Evolutionary conservation across 345 rosid genomes (phyloP).

Genomic region (Gossypium ekmanianum): DNA sequence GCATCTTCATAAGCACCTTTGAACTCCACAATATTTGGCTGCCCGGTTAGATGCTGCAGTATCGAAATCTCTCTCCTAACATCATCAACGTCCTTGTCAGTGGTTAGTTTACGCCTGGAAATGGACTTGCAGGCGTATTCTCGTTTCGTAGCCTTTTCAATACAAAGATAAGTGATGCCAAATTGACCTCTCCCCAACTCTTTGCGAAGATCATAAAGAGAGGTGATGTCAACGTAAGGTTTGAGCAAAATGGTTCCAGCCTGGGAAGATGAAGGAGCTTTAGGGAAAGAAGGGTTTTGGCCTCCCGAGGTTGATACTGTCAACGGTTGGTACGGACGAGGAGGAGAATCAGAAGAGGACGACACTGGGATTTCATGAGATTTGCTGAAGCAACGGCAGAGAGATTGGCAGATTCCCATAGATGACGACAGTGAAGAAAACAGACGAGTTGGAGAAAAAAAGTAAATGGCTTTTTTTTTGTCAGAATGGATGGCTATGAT

Average conservation of each 20-base stretch:
- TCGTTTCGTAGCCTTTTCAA: conserved; percentile 56
- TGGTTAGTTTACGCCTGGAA: conserved; percentile 53
- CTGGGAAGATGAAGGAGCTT: conserved; percentile 33
- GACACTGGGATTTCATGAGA: conserved; percentile 55
- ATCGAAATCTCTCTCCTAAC: conserved; percentile 73
- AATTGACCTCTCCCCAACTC: conserved; percentile 86
- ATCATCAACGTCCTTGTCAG: conserved; percentile 49
- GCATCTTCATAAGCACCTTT: conserved; percentile 74
- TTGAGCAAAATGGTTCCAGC: conserved; percentile 48
- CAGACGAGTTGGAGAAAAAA: background rate
- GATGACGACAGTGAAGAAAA: conserved; percentile 7
- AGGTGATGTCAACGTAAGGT: conserved; percentile 53
- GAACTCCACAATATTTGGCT: conserved; percentile 85
- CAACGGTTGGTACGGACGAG: conserved; percentile 23
- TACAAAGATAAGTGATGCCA: conserved; percentile 68
- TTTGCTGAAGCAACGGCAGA: conserved; percentile 52
- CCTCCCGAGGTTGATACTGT: conserved; percentile 20
- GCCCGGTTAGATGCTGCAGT: conserved; percentile 76
- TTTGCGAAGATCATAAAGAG: conserved; percentile 49
- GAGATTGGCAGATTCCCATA: conserved; percentile 16
- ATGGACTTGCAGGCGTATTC: conserved; percentile 85
- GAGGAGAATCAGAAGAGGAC: conserved; percentile 46
- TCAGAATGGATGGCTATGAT: conserved; percentile 11
- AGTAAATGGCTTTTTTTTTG: conserved; percentile 6
- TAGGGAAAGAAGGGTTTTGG: conserved; percentile 18